Evolutionary conservation across 768 basidiomycete genomes (phyloP).

Genomic region (Russula foetens): DNA sequence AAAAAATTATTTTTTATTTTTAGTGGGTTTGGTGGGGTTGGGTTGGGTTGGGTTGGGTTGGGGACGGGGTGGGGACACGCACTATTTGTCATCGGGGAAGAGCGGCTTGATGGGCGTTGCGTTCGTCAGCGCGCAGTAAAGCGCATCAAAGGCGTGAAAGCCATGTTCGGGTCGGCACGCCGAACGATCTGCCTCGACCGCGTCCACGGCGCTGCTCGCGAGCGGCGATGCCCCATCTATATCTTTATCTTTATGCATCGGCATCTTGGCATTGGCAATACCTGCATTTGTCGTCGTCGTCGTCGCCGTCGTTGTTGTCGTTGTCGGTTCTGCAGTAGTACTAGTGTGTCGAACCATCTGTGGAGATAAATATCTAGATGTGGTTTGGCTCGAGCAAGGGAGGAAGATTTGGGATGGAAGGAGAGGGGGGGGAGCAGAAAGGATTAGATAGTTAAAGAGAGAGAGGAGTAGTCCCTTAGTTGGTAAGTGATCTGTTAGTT

Average conservation of each 20-base stretch:
- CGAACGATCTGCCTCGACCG: neutral
- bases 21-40: too few relatives aligned
- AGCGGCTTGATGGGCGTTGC: constrained; percentile 48
- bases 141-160: constrained; percentile 72
- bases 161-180: constrained; percentile 65
- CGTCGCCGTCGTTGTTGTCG: neutral
- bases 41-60: too few relatives aligned
- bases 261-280: too few relatives aligned
- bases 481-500: too few relatives aligned
- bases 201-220: neutral
- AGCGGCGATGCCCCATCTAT: neutral
- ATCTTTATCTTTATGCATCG: too few relatives aligned
- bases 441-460: too few relatives aligned
- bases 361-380: too few relatives aligned
- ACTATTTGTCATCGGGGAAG: constrained; percentile 77
- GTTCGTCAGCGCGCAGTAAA: constrained; percentile 66
- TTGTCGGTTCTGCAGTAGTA: neutral
- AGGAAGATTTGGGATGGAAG: too few relatives aligned
- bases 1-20: neutral
- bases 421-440: neutral
- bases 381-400: too few relatives aligned
- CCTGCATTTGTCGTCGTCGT: too few relatives aligned
- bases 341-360: neutral
- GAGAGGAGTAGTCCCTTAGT: too few relatives aligned
- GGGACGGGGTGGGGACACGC: constrained; percentile 25